Percentiles rank a stretch among this genome's conserved stretches.
Evolutionary conservation across 2,329 filamentous ascomycete genomes (phyloP).

Genomic region (Botrytis sinoallii): DNA sequence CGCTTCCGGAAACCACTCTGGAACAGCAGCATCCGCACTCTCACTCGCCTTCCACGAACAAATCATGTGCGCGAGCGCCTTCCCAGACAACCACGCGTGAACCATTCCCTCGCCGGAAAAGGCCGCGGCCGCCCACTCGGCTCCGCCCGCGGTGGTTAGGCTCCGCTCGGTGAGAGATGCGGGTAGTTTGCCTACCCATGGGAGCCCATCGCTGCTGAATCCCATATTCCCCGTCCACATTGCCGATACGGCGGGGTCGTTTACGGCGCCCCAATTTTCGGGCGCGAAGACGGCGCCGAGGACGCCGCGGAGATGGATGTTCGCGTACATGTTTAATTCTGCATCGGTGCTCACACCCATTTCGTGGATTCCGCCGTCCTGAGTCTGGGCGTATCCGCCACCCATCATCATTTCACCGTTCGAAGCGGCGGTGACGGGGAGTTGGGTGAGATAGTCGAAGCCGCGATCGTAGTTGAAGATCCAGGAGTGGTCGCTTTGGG

Average conservation of each 20-base stretch:
- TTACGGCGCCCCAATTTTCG: slow-evolving; percentile 48
- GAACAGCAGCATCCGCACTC: slow-evolving; percentile 29
- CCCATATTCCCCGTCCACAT: slow-evolving; percentile 27
- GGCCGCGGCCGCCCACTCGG: slow-evolving; percentile 4
- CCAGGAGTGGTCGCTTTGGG: slow-evolving; percentile 12
- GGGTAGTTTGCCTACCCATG: background rate
- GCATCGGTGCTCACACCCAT: background rate
- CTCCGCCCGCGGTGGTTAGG: background rate
- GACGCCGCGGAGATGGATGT: background rate
- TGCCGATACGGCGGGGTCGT: slow-evolving; percentile 38
- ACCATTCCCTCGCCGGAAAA: slow-evolving; percentile 15
- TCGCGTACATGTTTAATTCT: background rate
- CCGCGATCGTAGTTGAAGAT: slow-evolving; percentile 13
- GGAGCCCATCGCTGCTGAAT: slow-evolving; percentile 7
- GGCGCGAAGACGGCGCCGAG: slow-evolving; percentile 21
- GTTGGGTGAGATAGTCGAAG: slow-evolving; percentile 14
- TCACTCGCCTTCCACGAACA: slow-evolving; percentile 32
- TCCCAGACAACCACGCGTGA: slow-evolving; percentile 39
- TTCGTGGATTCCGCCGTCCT: background rate
- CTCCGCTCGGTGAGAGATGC: background rate
- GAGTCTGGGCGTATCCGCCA: background rate
- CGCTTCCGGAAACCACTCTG: slow-evolving; percentile 3
- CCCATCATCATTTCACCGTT: slow-evolving; percentile 15
- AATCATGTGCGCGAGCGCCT: slow-evolving; percentile 44
- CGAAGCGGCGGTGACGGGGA: background rate